These are phyloP conservation scores for Henningerozyma blattae DNA, from an alignment of 805 yeast species.

Conservation along the genomic window DNA sequence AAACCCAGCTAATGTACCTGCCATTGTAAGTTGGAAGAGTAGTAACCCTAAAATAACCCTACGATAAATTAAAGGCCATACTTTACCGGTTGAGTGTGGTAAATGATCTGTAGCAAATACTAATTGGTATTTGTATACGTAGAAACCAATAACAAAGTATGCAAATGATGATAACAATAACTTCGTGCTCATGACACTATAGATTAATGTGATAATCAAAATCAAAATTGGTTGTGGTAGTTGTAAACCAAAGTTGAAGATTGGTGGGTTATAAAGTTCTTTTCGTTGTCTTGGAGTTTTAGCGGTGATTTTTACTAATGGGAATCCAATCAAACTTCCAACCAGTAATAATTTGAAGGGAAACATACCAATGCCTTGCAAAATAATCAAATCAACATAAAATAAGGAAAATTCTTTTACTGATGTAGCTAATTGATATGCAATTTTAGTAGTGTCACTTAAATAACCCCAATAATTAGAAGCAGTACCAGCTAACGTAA, in stretches of 20 bases:
- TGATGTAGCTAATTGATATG: slow-evolving; percentile 75
- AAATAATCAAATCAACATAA: slow-evolving; percentile 75
- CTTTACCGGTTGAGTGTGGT: slow-evolving; percentile 93
- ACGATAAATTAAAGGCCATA: slow-evolving; percentile 85
- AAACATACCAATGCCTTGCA: slow-evolving; percentile 80
- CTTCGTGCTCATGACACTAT: slow-evolving; percentile 82
- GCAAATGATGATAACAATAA: slow-evolving; percentile 74
- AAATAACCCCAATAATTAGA: slow-evolving; percentile 67
- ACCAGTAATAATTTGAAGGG: slow-evolving; percentile 77
- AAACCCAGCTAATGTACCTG: slow-evolving; percentile 71
- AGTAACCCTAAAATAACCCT: slow-evolving; percentile 71
- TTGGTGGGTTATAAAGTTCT: slow-evolving; percentile 74
- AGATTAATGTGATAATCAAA: slow-evolving; percentile 71
- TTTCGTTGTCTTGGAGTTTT: slow-evolving; percentile 77
- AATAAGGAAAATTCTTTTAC: slow-evolving; percentile 70
- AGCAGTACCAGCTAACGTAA: slow-evolving; percentile 89
- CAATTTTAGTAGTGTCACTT: slow-evolving; percentile 83
- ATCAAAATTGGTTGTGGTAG: slow-evolving; percentile 86
- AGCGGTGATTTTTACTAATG: slow-evolving; percentile 50
- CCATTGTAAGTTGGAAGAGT: slow-evolving; percentile 84
- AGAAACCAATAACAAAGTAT: slow-evolving; percentile 76
- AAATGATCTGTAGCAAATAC: slow-evolving; percentile 87
- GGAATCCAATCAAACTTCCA: slow-evolving; percentile 68
- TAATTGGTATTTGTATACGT: slow-evolving; percentile 83
- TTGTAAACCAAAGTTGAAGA: slow-evolving; percentile 81